Evolutionary conservation across 2,329 filamentous ascomycete species (phyloP).

Genomic region (Penicillium nordicum): DNA sequence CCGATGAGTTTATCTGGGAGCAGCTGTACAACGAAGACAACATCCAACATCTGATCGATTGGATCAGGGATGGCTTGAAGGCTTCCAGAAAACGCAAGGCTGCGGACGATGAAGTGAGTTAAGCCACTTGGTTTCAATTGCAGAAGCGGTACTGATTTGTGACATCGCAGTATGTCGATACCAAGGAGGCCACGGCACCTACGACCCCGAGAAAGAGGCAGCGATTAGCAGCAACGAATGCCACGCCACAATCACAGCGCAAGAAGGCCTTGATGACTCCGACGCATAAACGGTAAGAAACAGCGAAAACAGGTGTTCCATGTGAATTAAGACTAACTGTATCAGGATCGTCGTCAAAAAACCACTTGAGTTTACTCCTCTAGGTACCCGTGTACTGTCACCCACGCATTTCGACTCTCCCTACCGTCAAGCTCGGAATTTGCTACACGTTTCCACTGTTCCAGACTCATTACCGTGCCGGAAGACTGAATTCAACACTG

Average conservation of each 20-base stretch:
- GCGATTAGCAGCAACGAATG: constrained; percentile 46
- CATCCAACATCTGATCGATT: constrained; percentile 62
- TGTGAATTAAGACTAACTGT: constrained; percentile 19
- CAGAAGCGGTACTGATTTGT: constrained; percentile 6
- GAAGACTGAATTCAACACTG: constrained; percentile 84
- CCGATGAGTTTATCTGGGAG: constrained; percentile 89
- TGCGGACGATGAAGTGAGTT: constrained; percentile 38
- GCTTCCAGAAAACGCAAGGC: constrained; percentile 57
- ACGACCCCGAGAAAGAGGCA: constrained; percentile 58
- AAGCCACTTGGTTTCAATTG: not conserved
- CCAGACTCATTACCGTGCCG: constrained; percentile 85
- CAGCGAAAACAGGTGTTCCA: not conserved
- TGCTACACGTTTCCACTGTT: constrained; percentile 90
- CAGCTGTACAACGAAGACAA: constrained; percentile 69
- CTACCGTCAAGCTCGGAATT: constrained; percentile 83
- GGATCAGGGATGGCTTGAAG: constrained; percentile 64
- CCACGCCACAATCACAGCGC: constrained; percentile 43
- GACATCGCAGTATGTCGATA: constrained; percentile 36
- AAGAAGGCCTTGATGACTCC: constrained; percentile 55
- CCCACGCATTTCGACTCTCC: constrained; percentile 73
- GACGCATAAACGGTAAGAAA: constrained; percentile 57
- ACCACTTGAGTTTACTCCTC: constrained; percentile 87
- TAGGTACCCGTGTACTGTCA: constrained; percentile 83
- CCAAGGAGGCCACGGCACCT: constrained; percentile 35
- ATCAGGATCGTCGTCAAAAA: constrained; percentile 70